Percentiles rank a stretch among this genome's conserved stretches.
These are phyloP conservation scores for Nicotiana tabacum DNA, from an alignment of 257 asterid species.

Conservation along the genomic window DNA sequence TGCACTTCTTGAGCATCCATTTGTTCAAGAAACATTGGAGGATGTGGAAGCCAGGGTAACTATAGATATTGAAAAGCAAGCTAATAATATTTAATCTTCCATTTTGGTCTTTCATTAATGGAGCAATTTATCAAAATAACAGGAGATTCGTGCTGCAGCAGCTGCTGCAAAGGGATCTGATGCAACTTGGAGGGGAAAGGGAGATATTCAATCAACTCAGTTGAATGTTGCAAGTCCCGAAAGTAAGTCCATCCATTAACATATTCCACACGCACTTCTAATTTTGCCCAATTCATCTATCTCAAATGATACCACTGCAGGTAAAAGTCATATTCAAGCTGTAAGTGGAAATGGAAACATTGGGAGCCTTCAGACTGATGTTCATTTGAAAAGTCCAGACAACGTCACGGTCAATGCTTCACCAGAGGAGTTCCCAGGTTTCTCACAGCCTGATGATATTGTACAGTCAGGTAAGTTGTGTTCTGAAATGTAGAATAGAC, in stretches of 20 bases:
- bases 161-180: constrained; percentile 45
- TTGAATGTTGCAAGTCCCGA: constrained; percentile 48
- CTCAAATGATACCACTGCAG: constrained; percentile 23
- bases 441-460: constrained; percentile 51
- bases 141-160: constrained; percentile 42
- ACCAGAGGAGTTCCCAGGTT: constrained; percentile 61
- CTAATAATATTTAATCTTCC: constrained; percentile 7
- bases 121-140: constrained; percentile 10
- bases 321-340: constrained; percentile 43
- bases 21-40: constrained; percentile 54
- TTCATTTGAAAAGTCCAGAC: constrained; percentile 31
- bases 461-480: constrained; percentile 57
- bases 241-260: constrained; percentile 37
- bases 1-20: constrained; percentile 96
- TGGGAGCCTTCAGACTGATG: constrained; percentile 35
- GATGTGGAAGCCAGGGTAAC: constrained; percentile 45
- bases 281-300: constrained; percentile 15
- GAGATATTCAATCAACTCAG: constrained; percentile 42
- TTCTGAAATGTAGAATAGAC: constrained; percentile 4
- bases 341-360: constrained; percentile 32
- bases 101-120: constrained; percentile 1
- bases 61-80: constrained; percentile 7
- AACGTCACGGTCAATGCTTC: constrained; percentile 25
- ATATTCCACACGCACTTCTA: background rate
- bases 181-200: constrained; percentile 44